Conservation (phyloP, 1,284 basidiomycete species). For the Macrocystidia cucumis region DNA sequence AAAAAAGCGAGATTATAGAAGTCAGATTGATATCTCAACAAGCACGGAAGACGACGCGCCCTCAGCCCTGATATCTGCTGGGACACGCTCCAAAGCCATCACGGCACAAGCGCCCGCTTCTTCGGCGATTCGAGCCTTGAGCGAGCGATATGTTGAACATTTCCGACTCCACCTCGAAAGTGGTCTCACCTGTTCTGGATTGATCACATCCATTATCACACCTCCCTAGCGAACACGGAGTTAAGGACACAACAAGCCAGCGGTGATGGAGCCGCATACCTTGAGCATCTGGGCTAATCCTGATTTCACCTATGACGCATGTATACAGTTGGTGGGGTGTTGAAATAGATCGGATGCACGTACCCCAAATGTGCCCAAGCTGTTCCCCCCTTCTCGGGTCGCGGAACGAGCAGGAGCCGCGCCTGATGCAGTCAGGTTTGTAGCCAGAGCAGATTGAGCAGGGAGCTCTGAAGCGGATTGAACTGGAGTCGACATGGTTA, state of each 20-base stretch:
- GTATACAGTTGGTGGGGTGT: constrained; percentile 8
- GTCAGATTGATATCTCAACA: too few species aligned
- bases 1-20: constrained; percentile 1
- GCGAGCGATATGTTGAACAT: constrained; percentile 8
- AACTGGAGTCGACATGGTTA: constrained; percentile 18
- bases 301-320: constrained; percentile 71
- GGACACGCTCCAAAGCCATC: constrained; percentile 95
- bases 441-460: constrained; percentile 26
- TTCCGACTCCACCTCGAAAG: constrained; percentile 14
- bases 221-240: constrained; percentile 44
- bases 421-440: constrained; percentile 24
- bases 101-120: constrained; percentile 98
- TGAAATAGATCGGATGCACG: constrained; percentile 12
- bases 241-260: constrained; percentile 12
- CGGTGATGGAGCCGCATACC: constrained; percentile 30
- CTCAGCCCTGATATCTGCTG: constrained; percentile 87
- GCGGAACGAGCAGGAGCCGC: constrained; percentile 51
- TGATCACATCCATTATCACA: constrained; percentile 91
- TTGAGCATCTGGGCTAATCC: constrained; percentile 95
- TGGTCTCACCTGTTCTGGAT: constrained; percentile 62
- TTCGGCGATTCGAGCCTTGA: constrained; percentile 90
- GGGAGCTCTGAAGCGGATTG: constrained; percentile 22
- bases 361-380: constrained; percentile 81
- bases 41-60: constrained; percentile 25
- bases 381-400: constrained; percentile 53